phyloP scores from a whole-genome alignment of 2,329 filamentous ascomycete species.

The Fusarium setosum region DNA sequence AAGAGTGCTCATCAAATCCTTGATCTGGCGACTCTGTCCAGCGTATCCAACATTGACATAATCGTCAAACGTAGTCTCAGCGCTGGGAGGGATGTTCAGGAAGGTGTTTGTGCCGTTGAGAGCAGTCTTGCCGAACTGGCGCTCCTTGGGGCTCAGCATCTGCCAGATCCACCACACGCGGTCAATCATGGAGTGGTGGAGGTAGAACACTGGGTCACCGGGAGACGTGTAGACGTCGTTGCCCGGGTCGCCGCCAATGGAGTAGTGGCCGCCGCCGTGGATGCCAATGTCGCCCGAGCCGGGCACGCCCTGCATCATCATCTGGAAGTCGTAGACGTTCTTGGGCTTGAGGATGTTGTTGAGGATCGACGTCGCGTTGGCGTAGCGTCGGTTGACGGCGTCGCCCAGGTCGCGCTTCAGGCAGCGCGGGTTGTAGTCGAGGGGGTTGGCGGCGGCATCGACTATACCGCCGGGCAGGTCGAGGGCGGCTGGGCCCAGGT shows the following conservation, averaged over 20 bases:
- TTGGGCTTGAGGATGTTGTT: slow-evolving; percentile 51
- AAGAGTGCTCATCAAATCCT: slow-evolving; percentile 47
- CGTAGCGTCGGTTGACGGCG: slow-evolving; percentile 37
- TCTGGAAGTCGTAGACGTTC: slow-evolving; percentile 57
- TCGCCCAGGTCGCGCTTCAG: slow-evolving; percentile 52
- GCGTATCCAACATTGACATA: slow-evolving; percentile 41
- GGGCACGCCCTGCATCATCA: slow-evolving; percentile 54
- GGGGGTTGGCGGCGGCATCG: slow-evolving; percentile 34
- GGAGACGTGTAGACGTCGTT: slow-evolving; percentile 54
- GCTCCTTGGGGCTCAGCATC: slow-evolving; percentile 43
- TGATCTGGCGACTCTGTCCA: slow-evolving; percentile 42
- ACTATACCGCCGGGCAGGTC: slow-evolving; percentile 41
- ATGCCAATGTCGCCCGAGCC: slow-evolving; percentile 45
- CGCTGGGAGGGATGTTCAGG: slow-evolving; percentile 36
- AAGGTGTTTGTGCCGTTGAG: slow-evolving; percentile 42
- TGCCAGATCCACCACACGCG: slow-evolving; percentile 46
- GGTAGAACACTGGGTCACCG: slow-evolving; percentile 50
- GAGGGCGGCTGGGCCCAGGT: slow-evolving; percentile 52
- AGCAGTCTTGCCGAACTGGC: slow-evolving; percentile 31
- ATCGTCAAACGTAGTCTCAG: slow-evolving; percentile 42
- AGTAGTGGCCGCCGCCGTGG: slow-evolving; percentile 53
- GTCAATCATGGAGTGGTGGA: slow-evolving; percentile 48
- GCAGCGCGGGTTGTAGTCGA: slow-evolving; percentile 57
- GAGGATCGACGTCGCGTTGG: slow-evolving; percentile 45
- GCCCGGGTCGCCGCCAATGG: slow-evolving; percentile 55